phyloP scores from a whole-genome alignment of 108 stramenopile genomes.

The Cyclotella kingstonii region DNA sequence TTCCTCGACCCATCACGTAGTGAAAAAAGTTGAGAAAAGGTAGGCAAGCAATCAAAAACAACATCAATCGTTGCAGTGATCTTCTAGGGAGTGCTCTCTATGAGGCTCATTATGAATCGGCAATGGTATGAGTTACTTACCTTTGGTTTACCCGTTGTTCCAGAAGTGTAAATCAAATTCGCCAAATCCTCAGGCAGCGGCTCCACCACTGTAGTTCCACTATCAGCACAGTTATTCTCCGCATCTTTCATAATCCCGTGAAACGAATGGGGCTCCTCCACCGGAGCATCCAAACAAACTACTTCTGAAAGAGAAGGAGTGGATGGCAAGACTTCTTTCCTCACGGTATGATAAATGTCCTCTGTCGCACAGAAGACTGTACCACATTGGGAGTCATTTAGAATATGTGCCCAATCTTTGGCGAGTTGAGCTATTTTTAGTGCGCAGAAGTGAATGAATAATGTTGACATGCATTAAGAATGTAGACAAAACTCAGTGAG shows the following conservation, averaged over 20 bases:
- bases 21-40: background rate
- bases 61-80: no score
- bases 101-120: no score
- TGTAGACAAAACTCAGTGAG: no score
- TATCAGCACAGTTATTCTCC: conserved; percentile 15
- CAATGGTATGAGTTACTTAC: background rate
- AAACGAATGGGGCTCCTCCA: conserved; percentile 75
- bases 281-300: conserved; percentile 73
- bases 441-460: background rate
- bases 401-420: conserved; percentile 91
- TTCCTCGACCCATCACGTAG: no score
- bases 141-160: conserved; percentile 96
- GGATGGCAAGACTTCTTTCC: conserved; percentile 63
- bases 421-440: conserved; percentile 71
- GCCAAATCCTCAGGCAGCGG: conserved; percentile 87
- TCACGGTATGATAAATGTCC: conserved; percentile 71
- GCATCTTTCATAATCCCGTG: conserved; percentile 49
- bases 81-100: no score
- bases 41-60: background rate
- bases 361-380: conserved; percentile 79
- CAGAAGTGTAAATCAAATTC: conserved; percentile 93
- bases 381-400: conserved; percentile 83
- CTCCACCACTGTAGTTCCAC: conserved; percentile 24
- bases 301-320: conserved; percentile 67
- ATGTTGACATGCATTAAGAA: no score